Conservation (phyloP, 306 rosid genomes). For the Medicago ruthenica region DNA sequence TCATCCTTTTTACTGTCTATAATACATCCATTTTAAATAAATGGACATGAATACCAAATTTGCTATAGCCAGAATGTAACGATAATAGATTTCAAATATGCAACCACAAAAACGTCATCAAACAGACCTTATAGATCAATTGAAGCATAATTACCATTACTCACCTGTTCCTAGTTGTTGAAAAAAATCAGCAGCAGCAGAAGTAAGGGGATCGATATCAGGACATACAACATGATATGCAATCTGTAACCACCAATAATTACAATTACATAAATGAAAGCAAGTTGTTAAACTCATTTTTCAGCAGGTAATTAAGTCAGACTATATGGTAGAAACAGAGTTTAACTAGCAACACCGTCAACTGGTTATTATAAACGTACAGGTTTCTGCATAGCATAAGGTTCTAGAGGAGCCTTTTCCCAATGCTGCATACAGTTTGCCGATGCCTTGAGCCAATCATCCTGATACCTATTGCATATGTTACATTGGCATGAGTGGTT, state of each 20-base stretch:
- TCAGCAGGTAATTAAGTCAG: slow-evolving; percentile 7
- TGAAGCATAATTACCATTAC: slow-evolving; percentile 40
- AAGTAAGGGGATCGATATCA: slow-evolving; percentile 91
- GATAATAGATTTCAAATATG: slow-evolving; percentile 19
- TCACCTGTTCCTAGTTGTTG: slow-evolving; percentile 98
- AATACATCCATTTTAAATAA: slow-evolving; percentile 26
- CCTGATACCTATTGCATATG: slow-evolving; percentile 78
- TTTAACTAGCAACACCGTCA: slow-evolving; percentile 27
- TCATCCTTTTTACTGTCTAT: slow-evolving; percentile 16
- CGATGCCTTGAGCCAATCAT: slow-evolving; percentile 98
- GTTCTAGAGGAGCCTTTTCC: slow-evolving; percentile 99
- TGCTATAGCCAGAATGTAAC: slow-evolving; percentile 14
- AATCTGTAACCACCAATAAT: slow-evolving; percentile 71
- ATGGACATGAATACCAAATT: slow-evolving; percentile 6
- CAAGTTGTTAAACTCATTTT: slow-evolving; percentile 30
- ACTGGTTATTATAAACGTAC: slow-evolving; percentile 58
- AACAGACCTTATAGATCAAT: slow-evolving; percentile 31
- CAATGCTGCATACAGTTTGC: slow-evolving; percentile 79
- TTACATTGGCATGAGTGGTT: slow-evolving; percentile 33
- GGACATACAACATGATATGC: slow-evolving; percentile 86
- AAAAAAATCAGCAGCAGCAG: slow-evolving; percentile 95
- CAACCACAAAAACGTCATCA: slow-evolving; percentile 19
- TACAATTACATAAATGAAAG: slow-evolving; percentile 33
- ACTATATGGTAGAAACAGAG: slow-evolving; percentile 23
- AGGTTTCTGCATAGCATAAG: slow-evolving; percentile 88